These are phyloP conservation scores for Entomortierella parvispora DNA, from an alignment of 192 early-diverging fungal species.

Conservation along the genomic window DNA sequence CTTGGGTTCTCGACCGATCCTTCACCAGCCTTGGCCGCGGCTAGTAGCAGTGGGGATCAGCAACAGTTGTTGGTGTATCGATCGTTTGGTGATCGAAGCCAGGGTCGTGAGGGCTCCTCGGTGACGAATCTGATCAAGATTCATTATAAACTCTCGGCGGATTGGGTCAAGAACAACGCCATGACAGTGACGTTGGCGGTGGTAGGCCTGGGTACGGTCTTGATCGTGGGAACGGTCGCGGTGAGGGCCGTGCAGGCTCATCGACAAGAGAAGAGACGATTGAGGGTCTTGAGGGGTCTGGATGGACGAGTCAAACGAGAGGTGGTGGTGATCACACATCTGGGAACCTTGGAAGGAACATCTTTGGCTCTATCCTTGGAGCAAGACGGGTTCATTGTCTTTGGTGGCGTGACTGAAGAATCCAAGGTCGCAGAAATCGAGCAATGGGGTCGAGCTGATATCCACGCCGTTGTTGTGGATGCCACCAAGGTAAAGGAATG, in stretches of 20 bases:
- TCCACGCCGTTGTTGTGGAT: slow-evolving; percentile 38
- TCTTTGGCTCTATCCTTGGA: slow-evolving; percentile 34
- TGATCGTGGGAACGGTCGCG: slow-evolving; percentile 24
- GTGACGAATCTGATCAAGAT: slow-evolving; percentile 27
- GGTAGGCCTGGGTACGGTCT: not conserved
- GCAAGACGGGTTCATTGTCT: slow-evolving; percentile 43
- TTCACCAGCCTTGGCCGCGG: not conserved
- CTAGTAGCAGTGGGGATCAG: not conserved
- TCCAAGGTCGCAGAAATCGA: slow-evolving; percentile 14
- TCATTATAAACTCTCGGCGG: slow-evolving; percentile 21
- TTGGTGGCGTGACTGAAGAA: slow-evolving; percentile 36
- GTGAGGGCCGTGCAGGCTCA: slow-evolving; percentile 8
- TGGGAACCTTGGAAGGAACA: slow-evolving; percentile 24
- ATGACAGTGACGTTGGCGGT: slow-evolving; percentile 1
- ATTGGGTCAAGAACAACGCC: slow-evolving; percentile 34
- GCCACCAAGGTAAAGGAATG: slow-evolving; percentile 18
- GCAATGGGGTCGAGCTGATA: slow-evolving; percentile 19
- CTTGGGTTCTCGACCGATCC: slow-evolving; percentile 3
- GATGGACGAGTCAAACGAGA: slow-evolving; percentile 19
- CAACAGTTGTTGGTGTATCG: slow-evolving; percentile 7
- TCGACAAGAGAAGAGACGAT: slow-evolving; percentile 6
- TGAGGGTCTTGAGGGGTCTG: slow-evolving; percentile 13
- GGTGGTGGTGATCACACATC: slow-evolving; percentile 22
- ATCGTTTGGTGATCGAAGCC: slow-evolving; percentile 3
- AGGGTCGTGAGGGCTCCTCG: not conserved